Evolutionary conservation across 768 basidiomycete species (phyloP).

Genomic region (Tylopilus felleus): DNA sequence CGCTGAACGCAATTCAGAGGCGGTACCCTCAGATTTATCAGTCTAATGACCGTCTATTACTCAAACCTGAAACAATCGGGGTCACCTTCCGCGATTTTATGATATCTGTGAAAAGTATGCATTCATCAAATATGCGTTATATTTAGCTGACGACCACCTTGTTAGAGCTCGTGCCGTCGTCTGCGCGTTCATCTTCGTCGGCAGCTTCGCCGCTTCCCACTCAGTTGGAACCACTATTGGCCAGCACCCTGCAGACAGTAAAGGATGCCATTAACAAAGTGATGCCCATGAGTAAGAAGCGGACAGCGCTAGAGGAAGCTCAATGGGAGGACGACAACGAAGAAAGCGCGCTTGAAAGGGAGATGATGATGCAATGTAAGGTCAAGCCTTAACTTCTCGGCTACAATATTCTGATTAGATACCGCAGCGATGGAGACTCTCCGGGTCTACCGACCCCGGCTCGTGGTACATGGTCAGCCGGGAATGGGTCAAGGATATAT

Average conservation of each 20-base stretch:
- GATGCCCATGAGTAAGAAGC: conserved; percentile 76
- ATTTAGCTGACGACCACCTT: conserved; percentile 6
- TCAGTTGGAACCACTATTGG: conserved; percentile 79
- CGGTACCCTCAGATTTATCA: conserved; percentile 98
- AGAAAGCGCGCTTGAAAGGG: conserved; percentile 83
- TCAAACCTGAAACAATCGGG: conserved; percentile 82
- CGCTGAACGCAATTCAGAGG: conserved; percentile 92
- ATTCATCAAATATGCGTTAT: neutral
- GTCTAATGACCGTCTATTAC: conserved; percentile 76
- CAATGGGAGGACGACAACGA: conserved; percentile 83
- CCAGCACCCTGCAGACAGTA: conserved; percentile 62
- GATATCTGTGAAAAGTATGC: conserved; percentile 91
- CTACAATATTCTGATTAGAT: conserved; percentile 1
- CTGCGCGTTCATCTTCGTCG: conserved; percentile 86
- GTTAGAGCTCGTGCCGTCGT: conserved; percentile 89
- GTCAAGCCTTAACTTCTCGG: conserved; percentile 3
- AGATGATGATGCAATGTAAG: conserved; percentile 84
- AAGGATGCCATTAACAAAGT: conserved; percentile 70
- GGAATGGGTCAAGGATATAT: conserved; percentile 94
- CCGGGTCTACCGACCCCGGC: conserved; percentile 84
- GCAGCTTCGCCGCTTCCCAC: conserved; percentile 79
- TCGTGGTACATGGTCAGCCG: conserved; percentile 72
- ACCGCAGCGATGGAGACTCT: conserved; percentile 83
- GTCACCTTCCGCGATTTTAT: conserved; percentile 91
- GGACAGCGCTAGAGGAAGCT: conserved; percentile 89